Evolutionary conservation across 228 moss, liverwort and hornwort genomes (phyloP).

Genomic region (Sphagnum fallax): DNA sequence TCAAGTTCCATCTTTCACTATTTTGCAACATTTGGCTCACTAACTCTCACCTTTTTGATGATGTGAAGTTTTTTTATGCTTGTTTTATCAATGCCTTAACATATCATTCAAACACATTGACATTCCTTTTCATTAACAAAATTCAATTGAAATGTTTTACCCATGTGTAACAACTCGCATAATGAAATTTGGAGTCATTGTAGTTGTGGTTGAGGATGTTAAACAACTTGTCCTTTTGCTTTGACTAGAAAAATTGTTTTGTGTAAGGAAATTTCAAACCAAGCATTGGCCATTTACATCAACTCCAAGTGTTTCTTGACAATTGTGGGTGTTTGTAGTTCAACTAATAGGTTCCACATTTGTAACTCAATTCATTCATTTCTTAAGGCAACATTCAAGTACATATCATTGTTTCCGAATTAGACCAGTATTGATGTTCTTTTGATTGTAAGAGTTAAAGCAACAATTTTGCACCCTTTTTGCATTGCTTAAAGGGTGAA

Average conservation of each 20-base stretch:
- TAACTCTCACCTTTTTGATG: neutral
- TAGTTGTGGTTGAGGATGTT: too few species aligned
- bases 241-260: neutral
- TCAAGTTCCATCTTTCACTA: slow-evolving; percentile 76
- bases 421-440: neutral
- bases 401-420: neutral
- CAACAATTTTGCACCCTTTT: slow-evolving; percentile 69
- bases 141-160: too few species aligned
- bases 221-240: neutral
- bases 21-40: slow-evolving; percentile 76
- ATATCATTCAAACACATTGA: too few species aligned
- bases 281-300: slow-evolving; percentile 79
- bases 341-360: too few species aligned
- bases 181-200: too few species aligned
- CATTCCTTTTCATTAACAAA: too few species aligned
- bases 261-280: slow-evolving; percentile 86
- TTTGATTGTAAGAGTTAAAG: slow-evolving; percentile 58
- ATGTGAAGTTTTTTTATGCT: too few species aligned
- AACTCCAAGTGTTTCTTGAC: slow-evolving; percentile 92
- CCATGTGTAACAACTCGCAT: too few species aligned
- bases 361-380: too few species aligned
- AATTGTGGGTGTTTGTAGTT: slow-evolving; percentile 14
- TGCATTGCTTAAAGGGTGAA: slow-evolving; percentile 86
- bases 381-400: neutral
- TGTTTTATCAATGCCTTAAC: neutral